phyloP scores from a whole-genome alignment of 495 filamentous ascomycete genomes.

The Podospora bellae-mahoneyi region DNA sequence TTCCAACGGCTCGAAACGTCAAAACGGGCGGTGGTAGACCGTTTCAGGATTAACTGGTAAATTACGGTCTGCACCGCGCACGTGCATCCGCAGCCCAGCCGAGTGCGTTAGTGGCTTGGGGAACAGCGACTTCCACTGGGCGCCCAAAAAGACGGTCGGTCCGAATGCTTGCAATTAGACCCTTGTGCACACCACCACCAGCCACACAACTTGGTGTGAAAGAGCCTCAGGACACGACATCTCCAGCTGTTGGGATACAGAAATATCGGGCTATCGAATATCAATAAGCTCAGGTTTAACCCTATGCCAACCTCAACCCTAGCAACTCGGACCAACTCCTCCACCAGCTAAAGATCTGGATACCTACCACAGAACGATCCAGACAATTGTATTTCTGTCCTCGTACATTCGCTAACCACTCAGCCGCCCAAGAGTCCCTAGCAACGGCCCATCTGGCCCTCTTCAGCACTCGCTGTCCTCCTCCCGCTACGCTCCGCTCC shows the following conservation, averaged over 20 bases:
- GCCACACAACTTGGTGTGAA: not conserved
- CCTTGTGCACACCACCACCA: constrained; percentile 9
- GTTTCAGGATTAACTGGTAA: constrained; percentile 10
- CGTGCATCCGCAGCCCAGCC: constrained; percentile 19
- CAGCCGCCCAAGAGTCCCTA: not conserved
- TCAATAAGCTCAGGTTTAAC: not conserved
- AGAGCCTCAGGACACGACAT: not conserved
- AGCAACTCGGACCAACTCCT: not conserved
- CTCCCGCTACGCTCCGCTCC: not conserved
- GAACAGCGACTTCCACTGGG: constrained; percentile 10
- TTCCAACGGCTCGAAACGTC: constrained; percentile 5
- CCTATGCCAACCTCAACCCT: not conserved
- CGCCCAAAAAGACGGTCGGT: constrained; percentile 24
- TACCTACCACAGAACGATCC: not conserved
- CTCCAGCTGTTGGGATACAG: not conserved
- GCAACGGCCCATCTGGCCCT: not conserved
- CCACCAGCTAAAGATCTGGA: too few relatives aligned
- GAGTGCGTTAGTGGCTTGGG: constrained; percentile 18
- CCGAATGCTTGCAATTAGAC: constrained; percentile 31
- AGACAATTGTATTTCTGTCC: not conserved
- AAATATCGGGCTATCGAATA: not conserved
- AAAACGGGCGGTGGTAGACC: constrained; percentile 6
- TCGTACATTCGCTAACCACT: not conserved
- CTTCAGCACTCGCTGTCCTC: not conserved
- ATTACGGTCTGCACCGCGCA: constrained; percentile 15